Evolutionary conservation across 2,329 filamentous ascomycete genomes (phyloP).

Genomic region (Penicillium sumatraense): DNA sequence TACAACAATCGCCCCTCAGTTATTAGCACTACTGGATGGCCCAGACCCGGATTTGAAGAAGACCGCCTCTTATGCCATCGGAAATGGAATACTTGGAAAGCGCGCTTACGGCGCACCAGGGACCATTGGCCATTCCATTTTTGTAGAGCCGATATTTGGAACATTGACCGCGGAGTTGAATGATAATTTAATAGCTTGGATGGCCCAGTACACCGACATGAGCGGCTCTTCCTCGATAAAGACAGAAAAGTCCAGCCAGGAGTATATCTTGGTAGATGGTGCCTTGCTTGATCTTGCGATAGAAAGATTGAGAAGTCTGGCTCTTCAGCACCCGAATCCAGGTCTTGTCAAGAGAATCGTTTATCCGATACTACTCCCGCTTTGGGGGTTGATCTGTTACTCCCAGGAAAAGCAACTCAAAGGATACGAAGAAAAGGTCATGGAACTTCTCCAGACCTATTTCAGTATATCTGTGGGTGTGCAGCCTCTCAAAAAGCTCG

Average conservation of each 20-base stretch:
- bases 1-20: slow-evolving; percentile 43
- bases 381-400: slow-evolving; percentile 48
- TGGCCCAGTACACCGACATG: slow-evolving; percentile 27
- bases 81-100: slow-evolving; percentile 49
- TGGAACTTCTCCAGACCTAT: slow-evolving; percentile 43
- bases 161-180: slow-evolving; percentile 39
- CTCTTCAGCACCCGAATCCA: slow-evolving; percentile 48
- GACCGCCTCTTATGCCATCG: slow-evolving; percentile 48
- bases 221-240: slow-evolving; percentile 14
- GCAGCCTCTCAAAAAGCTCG: slow-evolving; percentile 42
- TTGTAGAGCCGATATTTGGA: slow-evolving; percentile 46
- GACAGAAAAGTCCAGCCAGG: neutral
- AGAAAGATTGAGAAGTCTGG: slow-evolving; percentile 40
- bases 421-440: slow-evolving; percentile 33
- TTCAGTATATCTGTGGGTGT: slow-evolving; percentile 46
- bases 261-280: slow-evolving; percentile 30
- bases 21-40: slow-evolving; percentile 46
- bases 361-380: slow-evolving; percentile 44
- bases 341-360: slow-evolving; percentile 47
- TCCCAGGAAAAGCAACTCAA: slow-evolving; percentile 34
- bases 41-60: slow-evolving; percentile 44
- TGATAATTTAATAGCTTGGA: slow-evolving; percentile 30
- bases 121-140: slow-evolving; percentile 46
- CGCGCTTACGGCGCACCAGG: slow-evolving; percentile 44
- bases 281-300: slow-evolving; percentile 36